These are phyloP conservation scores for Sarocladium brachiariae DNA, from an alignment of 2,329 filamentous ascomycete species.

Conservation along the genomic window DNA sequence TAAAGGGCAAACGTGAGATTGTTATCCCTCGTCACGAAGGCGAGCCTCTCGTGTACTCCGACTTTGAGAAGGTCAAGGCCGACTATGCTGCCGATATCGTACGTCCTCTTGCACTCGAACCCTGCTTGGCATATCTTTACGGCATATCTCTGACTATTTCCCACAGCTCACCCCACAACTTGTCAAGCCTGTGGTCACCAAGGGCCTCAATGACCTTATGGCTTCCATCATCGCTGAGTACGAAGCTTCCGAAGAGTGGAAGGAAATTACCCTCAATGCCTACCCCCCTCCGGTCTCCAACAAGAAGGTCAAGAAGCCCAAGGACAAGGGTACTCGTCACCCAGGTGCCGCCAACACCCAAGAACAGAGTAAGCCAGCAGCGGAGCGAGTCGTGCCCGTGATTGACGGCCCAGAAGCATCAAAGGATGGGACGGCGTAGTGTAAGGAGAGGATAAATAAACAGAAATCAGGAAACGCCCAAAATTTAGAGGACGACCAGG, in stretches of 20 bases:
- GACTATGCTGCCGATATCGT: conserved; percentile 77
- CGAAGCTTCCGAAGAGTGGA: conserved; percentile 68
- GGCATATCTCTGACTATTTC: conserved; percentile 7
- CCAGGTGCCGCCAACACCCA: conserved; percentile 33
- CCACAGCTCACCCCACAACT: conserved; percentile 67
- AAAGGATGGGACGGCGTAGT: background rate
- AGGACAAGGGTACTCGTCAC: conserved; percentile 65
- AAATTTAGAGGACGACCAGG: no score
- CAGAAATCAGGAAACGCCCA: no score
- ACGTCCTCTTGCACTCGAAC: conserved; percentile 25
- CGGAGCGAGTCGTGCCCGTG: conserved; percentile 4
- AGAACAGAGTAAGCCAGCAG: background rate
- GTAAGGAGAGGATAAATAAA: background rate
- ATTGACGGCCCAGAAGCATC: background rate
- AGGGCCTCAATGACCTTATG: conserved; percentile 66
- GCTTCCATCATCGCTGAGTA: conserved; percentile 72
- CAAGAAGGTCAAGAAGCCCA: conserved; percentile 71
- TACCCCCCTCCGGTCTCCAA: conserved; percentile 58
- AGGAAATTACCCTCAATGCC: conserved; percentile 59
- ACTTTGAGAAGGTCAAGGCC: conserved; percentile 65
- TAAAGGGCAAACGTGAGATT: conserved; percentile 56
- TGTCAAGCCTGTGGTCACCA: conserved; percentile 76
- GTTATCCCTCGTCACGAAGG: conserved; percentile 48
- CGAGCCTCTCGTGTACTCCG: conserved; percentile 65
- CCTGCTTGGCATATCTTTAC: no score